Evolutionary conservation across 1,284 basidiomycete species (phyloP).

Genomic region (Ganoderma resinaceum): DNA sequence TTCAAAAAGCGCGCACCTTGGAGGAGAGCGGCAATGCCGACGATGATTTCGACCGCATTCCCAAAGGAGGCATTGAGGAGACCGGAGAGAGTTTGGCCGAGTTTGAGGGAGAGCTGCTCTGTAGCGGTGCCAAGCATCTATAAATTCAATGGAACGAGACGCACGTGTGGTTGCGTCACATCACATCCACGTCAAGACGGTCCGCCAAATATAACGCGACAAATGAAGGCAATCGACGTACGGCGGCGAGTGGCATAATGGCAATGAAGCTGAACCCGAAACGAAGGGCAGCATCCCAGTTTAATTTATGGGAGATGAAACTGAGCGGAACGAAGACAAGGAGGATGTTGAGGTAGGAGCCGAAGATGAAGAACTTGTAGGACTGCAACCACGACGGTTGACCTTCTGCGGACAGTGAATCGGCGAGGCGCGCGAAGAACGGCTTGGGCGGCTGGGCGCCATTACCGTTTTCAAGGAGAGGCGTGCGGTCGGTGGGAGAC

Average conservation of each 20-base stretch:
- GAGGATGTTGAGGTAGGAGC: slow-evolving; percentile 80
- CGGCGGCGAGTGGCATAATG: slow-evolving; percentile 88
- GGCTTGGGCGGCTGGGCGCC: slow-evolving; percentile 38
- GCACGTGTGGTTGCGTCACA: slow-evolving; percentile 1
- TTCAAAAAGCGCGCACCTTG: slow-evolving; percentile 58
- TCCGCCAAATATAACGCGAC: slow-evolving; percentile 8
- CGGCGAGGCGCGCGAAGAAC: slow-evolving; percentile 46
- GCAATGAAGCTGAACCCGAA: slow-evolving; percentile 87
- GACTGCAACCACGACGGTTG: slow-evolving; percentile 70
- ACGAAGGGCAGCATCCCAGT: slow-evolving; percentile 86
- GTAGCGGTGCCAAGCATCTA: slow-evolving; percentile 85
- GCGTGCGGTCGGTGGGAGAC: slow-evolving; percentile 42
- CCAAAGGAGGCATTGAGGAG: slow-evolving; percentile 88
- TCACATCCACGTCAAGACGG: slow-evolving; percentile 14
- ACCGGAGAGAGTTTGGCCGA: slow-evolving; percentile 86
- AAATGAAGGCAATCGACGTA: slow-evolving; percentile 38
- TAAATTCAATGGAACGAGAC: neutral
- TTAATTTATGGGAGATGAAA: slow-evolving; percentile 62
- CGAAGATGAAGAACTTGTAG: slow-evolving; percentile 71
- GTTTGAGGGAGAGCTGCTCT: slow-evolving; percentile 81
- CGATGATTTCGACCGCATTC: slow-evolving; percentile 87
- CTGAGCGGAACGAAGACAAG: slow-evolving; percentile 65
- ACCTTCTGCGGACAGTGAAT: slow-evolving; percentile 60
- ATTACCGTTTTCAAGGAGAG: slow-evolving; percentile 53
- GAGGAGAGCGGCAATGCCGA: slow-evolving; percentile 84